Conservation (phyloP, 2,329 filamentous ascomycete genomes). For the Aspergillus fumigatiaffinis region DNA sequence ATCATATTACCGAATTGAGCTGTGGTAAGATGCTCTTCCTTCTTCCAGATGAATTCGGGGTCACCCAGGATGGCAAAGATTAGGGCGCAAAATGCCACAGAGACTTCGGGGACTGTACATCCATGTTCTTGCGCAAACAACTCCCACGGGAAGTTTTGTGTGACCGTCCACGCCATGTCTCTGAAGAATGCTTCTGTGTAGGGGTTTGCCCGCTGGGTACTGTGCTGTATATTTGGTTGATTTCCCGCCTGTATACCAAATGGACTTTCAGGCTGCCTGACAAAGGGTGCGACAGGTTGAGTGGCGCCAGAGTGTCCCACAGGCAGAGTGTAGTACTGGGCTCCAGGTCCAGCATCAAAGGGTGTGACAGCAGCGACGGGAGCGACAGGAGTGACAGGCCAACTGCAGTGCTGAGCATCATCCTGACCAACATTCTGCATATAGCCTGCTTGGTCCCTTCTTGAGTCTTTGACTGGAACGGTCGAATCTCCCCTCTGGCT, state of each 20-base stretch:
- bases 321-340: neutral
- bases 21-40: neutral
- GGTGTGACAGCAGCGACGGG: neutral
- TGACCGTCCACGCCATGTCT: conserved; percentile 20
- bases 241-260: neutral
- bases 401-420: neutral
- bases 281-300: neutral
- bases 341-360: neutral
- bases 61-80: conserved; percentile 17
- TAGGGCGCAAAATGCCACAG: conserved; percentile 16
- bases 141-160: conserved; percentile 19
- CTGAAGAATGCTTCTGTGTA: conserved; percentile 21
- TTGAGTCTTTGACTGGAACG: neutral
- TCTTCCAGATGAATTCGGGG: neutral
- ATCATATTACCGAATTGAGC: neutral
- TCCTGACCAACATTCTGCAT: neutral
- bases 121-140: conserved; percentile 19
- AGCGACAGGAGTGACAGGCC: neutral
- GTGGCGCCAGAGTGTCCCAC: neutral
- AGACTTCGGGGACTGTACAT: conserved; percentile 17
- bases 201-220: neutral
- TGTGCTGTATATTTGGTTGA: neutral
- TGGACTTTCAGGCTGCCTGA: neutral
- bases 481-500: neutral
- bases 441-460: neutral